Conservation (phyloP, 1,139 yeast species). For the Hanseniaspora uvarum region DNA sequence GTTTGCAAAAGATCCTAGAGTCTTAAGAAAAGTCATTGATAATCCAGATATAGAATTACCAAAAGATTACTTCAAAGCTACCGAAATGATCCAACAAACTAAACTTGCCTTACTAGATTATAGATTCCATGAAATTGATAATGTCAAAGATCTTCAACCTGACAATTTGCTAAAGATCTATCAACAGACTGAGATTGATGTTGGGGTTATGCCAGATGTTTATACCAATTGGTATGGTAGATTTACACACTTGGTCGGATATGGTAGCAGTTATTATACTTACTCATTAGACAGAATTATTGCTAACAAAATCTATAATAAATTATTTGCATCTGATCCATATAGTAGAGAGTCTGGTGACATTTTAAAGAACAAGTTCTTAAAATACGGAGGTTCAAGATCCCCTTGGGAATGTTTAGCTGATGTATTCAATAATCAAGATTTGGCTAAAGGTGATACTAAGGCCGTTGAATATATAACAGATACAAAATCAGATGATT, state of each 20-base stretch:
- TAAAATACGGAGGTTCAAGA: slow-evolving; percentile 88
- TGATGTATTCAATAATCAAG: slow-evolving; percentile 57
- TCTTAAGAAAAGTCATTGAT: slow-evolving; percentile 46
- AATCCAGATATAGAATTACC: slow-evolving; percentile 45
- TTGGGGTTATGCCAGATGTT: slow-evolving; percentile 49
- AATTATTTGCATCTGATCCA: slow-evolving; percentile 59
- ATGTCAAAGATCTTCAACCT: slow-evolving; percentile 35
- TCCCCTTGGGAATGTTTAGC: slow-evolving; percentile 86
- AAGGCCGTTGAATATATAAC: slow-evolving; percentile 66
- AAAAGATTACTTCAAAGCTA: slow-evolving; percentile 47
- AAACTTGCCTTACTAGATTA: slow-evolving; percentile 88
- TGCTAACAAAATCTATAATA: slow-evolving; percentile 76
- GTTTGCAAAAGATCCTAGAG: slow-evolving; percentile 74
- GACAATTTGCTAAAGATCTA: slow-evolving; percentile 39
- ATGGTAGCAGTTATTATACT: slow-evolving; percentile 90
- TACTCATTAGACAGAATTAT: slow-evolving; percentile 87
- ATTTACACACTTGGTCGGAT: slow-evolving; percentile 86
- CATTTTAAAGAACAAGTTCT: slow-evolving; percentile 55
- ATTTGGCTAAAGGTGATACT: slow-evolving; percentile 55
- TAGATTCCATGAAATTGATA: slow-evolving; percentile 43
- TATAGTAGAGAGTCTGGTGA: slow-evolving; percentile 64
- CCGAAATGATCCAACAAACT: slow-evolving; percentile 78
- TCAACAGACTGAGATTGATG: slow-evolving; percentile 50
- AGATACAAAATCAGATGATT: slow-evolving; percentile 25
- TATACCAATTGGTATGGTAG: slow-evolving; percentile 85